Conservation (phyloP, 768 basidiomycete species). For the Leccinum arenicola region DNA sequence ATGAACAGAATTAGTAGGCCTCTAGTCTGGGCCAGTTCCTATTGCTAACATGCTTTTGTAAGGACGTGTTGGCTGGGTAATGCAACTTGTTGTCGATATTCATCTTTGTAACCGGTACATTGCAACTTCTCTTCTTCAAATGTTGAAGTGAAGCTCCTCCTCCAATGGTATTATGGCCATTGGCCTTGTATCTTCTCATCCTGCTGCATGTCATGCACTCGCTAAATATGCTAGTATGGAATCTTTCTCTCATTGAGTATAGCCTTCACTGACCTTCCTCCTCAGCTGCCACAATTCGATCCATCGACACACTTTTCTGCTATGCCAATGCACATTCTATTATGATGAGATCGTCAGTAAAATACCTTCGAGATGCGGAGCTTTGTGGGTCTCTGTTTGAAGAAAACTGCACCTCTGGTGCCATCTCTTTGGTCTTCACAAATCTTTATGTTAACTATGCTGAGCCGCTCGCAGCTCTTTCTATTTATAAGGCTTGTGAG, state of each 20-base stretch:
- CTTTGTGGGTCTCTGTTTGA: constrained; percentile 4
- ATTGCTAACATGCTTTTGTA: background rate
- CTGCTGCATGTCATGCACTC: constrained; percentile 2
- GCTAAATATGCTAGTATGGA: background rate
- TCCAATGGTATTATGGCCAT: background rate
- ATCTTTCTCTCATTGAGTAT: background rate
- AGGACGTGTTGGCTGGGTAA: background rate
- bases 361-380: constrained; percentile 1
- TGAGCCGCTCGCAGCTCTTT: background rate
- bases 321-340: background rate
- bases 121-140: background rate
- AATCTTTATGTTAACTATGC: constrained; percentile 1
- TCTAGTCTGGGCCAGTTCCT: background rate
- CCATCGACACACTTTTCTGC: constrained; percentile 1
- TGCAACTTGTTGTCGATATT: background rate
- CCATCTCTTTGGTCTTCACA: constrained; percentile 1
- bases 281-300: background rate
- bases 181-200: constrained; percentile 1
- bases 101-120: background rate
- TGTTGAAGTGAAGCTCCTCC: background rate
- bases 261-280: constrained; percentile 1
- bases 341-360: background rate
- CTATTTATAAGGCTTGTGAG: background rate
- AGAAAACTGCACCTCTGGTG: constrained; percentile 5
- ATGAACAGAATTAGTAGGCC: background rate